phyloP scores from a whole-genome alignment of 73 alveolate genomes.

The Paramecium pentaurelia region DNA sequence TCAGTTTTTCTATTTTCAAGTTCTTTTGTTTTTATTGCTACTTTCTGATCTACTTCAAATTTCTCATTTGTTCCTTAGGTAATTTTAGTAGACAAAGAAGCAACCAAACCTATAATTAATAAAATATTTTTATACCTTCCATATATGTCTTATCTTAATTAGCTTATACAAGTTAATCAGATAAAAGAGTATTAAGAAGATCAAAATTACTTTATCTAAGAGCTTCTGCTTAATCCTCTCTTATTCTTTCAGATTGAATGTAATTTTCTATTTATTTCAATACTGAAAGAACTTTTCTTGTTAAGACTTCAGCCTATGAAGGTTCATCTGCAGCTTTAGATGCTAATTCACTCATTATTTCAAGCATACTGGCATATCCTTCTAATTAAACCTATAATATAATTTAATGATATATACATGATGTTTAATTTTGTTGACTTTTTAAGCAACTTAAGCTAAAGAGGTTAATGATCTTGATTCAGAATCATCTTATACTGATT shows the following conservation, averaged over 20 bases:
- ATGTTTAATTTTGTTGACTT: constrained; percentile 23
- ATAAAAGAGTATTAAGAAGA: not conserved
- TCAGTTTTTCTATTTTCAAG: not conserved
- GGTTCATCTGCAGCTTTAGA: constrained; percentile 29
- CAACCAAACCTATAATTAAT: not conserved
- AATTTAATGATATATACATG: not conserved
- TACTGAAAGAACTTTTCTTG: constrained; percentile 14
- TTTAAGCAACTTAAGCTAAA: not conserved
- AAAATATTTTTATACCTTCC: not conserved
- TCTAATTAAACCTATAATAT: not conserved
- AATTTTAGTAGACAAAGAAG: not conserved
- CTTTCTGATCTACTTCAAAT: constrained; percentile 21
- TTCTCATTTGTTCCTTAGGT: constrained; percentile 1
- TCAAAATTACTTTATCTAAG: not conserved
- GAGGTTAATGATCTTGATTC: not conserved
- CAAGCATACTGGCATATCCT: constrained; percentile 3
- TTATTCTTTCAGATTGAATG: constrained; percentile 40
- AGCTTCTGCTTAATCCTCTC: constrained; percentile 47
- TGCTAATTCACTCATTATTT: constrained; percentile 41
- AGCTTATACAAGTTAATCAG: constrained; percentile 27
- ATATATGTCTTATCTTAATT: constrained; percentile 9
- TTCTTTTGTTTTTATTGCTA: not conserved
- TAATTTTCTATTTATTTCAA: constrained; percentile 33
- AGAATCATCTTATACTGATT: constrained; percentile 1
- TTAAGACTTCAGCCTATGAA: constrained; percentile 2